Evolutionary conservation across 495 filamentous ascomycete genomes (phyloP), one percentile per base, ranked within the genome.

Genomic region (Neurospora intermedia): DNA sequence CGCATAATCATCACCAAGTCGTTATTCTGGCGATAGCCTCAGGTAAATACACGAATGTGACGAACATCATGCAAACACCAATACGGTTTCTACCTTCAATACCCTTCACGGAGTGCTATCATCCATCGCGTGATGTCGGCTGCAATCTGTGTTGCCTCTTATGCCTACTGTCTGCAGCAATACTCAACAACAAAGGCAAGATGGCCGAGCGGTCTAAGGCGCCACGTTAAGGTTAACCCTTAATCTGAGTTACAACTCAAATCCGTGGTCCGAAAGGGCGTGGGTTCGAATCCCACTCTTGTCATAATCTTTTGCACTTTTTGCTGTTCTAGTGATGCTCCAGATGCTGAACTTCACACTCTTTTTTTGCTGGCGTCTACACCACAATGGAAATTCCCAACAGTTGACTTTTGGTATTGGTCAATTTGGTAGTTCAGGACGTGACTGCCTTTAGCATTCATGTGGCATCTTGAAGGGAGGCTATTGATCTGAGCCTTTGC

Each of bases 261-360:
- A n/a, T 62, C 54, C 54, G 54, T 62, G 54, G 54, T 62, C 54
- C 54, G 54, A 62, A 72, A 74, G 73, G 73, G 71, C 73, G 69
- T 72, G 70, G 72, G 73, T 74, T 74, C 73, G 73, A 74, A 72
- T 74, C 73, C 72, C 70, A 72, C 72, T 72, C 70, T 74, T 62
- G 70, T 71, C 73, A 74, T 69, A 4, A 10, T 71, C 15, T 39
- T 71, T 66, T 72, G 11, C 20, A 54, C 18, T 46, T 38, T 38
- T 71, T 71, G 43, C 3, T 46, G 43, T 46, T 2, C 8, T 46
- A 8, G 3, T 5, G 3, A 20, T 46, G 43, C 1, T 1, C 8
- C 8, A 8, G 2, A 46, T 46, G 8, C 18, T 46, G 18, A 46
- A 10, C 43, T 46, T 46, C 1, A 4, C 43, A 2, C 2, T 31